These are phyloP conservation scores for Plantago ovata DNA, from an alignment of 257 asterid species.

Conservation along the genomic window DNA sequence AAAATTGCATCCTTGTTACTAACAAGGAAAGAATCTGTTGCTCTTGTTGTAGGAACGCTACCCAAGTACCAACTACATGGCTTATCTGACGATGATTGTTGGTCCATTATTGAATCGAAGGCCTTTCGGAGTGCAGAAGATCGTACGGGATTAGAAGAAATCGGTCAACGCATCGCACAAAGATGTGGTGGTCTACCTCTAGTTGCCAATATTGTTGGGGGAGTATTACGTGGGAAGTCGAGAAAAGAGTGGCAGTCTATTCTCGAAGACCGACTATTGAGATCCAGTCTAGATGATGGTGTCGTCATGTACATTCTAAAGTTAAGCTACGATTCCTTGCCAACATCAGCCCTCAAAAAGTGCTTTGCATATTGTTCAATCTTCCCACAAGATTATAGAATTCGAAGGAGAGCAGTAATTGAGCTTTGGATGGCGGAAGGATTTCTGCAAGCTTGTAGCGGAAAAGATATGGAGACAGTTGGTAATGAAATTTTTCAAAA, in stretches of 20 bases:
- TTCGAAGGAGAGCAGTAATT: too few species aligned
- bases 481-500: too few species aligned
- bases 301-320: too few species aligned
- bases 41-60: constrained; percentile 14
- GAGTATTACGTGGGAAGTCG: constrained; percentile 23
- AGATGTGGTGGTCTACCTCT: constrained; percentile 37
- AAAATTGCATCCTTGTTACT: neutral
- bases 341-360: constrained; percentile 22
- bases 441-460: neutral
- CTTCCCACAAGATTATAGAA: constrained; percentile 13
- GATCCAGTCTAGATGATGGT: too few species aligned
- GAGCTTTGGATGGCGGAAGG: constrained; percentile 25
- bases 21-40: neutral
- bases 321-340: too few species aligned
- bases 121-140: neutral
- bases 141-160: constrained; percentile 11
- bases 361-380: constrained; percentile 37
- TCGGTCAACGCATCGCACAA: constrained; percentile 18
- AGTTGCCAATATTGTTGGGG: constrained; percentile 30
- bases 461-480: too few species aligned
- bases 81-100: constrained; percentile 22
- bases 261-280: too few species aligned
- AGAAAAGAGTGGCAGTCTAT: too few species aligned
- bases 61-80: neutral
- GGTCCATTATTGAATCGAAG: constrained; percentile 24